Conservation (phyloP, 2,329 filamentous ascomycete genomes). For the Aplosporella prunicola region DNA sequence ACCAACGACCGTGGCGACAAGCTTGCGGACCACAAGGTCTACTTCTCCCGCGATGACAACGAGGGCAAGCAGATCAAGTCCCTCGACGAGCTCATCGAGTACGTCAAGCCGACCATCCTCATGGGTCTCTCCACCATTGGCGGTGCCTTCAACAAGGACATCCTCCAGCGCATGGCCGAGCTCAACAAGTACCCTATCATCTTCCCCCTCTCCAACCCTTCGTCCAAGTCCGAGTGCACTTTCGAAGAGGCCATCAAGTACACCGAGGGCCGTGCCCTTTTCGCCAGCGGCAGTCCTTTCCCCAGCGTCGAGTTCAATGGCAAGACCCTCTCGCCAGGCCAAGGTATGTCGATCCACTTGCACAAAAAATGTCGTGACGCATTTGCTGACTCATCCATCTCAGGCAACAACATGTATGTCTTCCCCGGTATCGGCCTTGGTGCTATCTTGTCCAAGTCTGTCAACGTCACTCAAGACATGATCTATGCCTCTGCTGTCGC, state of each 20-base stretch:
- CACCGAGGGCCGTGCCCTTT: conserved; percentile 86
- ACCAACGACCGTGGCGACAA: conserved; percentile 88
- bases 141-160: conserved; percentile 83
- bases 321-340: conserved; percentile 39
- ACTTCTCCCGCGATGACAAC: conserved; percentile 58
- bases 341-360: conserved; percentile 49
- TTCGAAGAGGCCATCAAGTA: conserved; percentile 87
- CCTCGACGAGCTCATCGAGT: conserved; percentile 84
- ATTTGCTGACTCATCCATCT: conserved; percentile 1
- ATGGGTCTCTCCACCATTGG: conserved; percentile 92
- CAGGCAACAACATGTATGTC: conserved; percentile 80
- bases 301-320: conserved; percentile 47
- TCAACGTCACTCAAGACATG: conserved; percentile 86
- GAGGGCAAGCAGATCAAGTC: conserved; percentile 59
- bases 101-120: conserved; percentile 88
- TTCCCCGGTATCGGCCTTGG: conserved; percentile 95
- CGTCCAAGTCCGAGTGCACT: conserved; percentile 94
- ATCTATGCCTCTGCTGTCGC: conserved; percentile 87
- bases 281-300: conserved; percentile 93
- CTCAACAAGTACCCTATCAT: conserved; percentile 61
- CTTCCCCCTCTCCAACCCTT: conserved; percentile 93
- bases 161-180: conserved; percentile 54
- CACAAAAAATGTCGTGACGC: too few relatives aligned
- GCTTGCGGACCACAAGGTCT: conserved; percentile 77
- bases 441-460: conserved; percentile 81